These are phyloP conservation scores for Candida odintsovae DNA, from an alignment of 805 yeast genomes.

Conservation along the genomic window DNA sequence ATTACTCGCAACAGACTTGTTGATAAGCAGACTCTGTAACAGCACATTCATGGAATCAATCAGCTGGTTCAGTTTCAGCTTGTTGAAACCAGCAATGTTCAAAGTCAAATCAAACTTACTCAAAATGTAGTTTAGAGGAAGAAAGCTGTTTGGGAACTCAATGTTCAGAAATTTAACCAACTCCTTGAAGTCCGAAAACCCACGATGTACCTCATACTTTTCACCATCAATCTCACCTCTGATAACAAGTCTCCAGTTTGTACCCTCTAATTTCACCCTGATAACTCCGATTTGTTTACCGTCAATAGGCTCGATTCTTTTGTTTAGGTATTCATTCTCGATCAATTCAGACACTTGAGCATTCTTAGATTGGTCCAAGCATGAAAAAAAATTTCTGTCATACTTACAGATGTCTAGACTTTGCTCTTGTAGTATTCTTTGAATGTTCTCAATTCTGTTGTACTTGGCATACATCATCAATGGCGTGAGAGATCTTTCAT, in stretches of 20 bases:
- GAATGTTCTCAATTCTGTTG: conserved; percentile 56
- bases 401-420: conserved; percentile 34
- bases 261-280: conserved; percentile 29
- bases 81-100: conserved; percentile 29
- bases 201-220: conserved; percentile 20
- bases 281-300: conserved; percentile 28
- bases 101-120: conserved; percentile 15
- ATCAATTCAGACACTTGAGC: conserved; percentile 28
- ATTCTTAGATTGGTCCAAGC: conserved; percentile 43
- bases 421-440: conserved; percentile 38
- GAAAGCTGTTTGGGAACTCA: conserved; percentile 30
- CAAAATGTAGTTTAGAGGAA: conserved; percentile 23
- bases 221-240: conserved; percentile 17
- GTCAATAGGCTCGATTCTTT: conserved; percentile 16
- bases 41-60: conserved; percentile 44
- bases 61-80: conserved; percentile 41
- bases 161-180: conserved; percentile 30
- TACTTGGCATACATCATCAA: conserved; percentile 65
- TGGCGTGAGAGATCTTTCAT: conserved; percentile 58
- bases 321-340: conserved; percentile 23
- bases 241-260: conserved; percentile 23
- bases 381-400: conserved; percentile 26
- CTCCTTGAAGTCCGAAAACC: conserved; percentile 27
- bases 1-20: conserved; percentile 29
- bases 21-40: conserved; percentile 37